phyloP scores from a whole-genome alignment of 2,329 filamentous ascomycete genomes.

The Phyllosticta ampelicida region DNA sequence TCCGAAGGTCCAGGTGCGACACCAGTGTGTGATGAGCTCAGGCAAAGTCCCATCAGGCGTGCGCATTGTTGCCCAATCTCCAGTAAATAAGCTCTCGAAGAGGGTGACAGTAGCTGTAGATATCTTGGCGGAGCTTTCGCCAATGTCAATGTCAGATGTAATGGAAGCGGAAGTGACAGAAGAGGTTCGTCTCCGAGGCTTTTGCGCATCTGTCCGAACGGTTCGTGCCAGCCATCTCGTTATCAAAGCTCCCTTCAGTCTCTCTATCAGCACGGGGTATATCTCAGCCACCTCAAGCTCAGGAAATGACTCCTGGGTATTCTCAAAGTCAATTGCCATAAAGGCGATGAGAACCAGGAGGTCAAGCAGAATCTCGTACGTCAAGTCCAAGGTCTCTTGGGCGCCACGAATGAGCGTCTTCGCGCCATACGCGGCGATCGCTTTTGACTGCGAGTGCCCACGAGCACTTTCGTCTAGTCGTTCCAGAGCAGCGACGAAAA shows the following conservation, averaged over 20 bases:
- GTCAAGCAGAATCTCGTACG: conserved; percentile 66
- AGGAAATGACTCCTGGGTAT: conserved; percentile 53
- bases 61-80: conserved; percentile 23
- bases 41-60: conserved; percentile 19
- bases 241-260: conserved; percentile 26
- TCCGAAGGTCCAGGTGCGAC: conserved; percentile 33
- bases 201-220: conserved; percentile 2
- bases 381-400: conserved; percentile 65
- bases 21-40: conserved; percentile 34
- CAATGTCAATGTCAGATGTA: neutral
- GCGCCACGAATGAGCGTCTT: conserved; percentile 64
- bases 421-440: conserved; percentile 64
- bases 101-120: conserved; percentile 19
- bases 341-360: conserved; percentile 75
- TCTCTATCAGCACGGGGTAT: conserved; percentile 50
- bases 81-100: conserved; percentile 30
- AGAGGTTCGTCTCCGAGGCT: neutral
- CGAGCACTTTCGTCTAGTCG: conserved; percentile 32
- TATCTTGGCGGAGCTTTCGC: conserved; percentile 5
- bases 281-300: conserved; percentile 54
- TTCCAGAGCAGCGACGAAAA: conserved; percentile 42
- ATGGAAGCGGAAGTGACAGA: conserved; percentile 1
- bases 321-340: conserved; percentile 73
- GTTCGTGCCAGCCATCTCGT: conserved; percentile 22
- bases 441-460: conserved; percentile 31